These are phyloP conservation scores for Magnolia officinalis DNA, from an alignment of 164 flowering plant genomes.

Conservation along the genomic window DNA sequence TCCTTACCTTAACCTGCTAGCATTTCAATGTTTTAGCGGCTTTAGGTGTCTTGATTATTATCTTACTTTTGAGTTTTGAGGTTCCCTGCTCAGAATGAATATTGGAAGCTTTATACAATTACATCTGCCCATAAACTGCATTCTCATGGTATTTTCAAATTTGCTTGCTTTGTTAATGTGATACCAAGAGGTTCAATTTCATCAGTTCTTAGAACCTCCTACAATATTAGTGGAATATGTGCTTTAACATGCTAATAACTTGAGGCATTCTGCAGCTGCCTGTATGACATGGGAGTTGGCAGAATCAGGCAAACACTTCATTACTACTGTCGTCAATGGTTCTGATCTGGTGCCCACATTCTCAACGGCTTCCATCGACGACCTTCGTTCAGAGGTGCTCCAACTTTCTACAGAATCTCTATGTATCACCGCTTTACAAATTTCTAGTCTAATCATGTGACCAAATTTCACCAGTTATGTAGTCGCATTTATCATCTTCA, in stretches of 20 bases:
- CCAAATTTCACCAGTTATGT: not conserved
- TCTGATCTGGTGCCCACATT: slow-evolving; percentile 97
- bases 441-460: not conserved
- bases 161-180: too few relatives aligned
- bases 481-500: not conserved
- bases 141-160: too few relatives aligned
- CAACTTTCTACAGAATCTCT: not conserved
- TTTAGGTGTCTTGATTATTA: too few relatives aligned
- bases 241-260: not conserved
- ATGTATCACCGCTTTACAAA: not conserved
- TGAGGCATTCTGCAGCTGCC: slow-evolving; percentile 62
- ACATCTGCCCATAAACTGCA: too few relatives aligned
- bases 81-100: too few relatives aligned
- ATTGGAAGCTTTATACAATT: too few relatives aligned
- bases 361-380: slow-evolving; percentile 85
- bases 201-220: not conserved
- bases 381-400: slow-evolving; percentile 87
- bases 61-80: not conserved
- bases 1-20: not conserved
- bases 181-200: not conserved
- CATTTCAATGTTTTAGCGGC: not conserved
- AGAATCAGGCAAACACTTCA: slow-evolving; percentile 89
- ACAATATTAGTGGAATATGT: not conserved
- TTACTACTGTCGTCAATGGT: slow-evolving; percentile 78
- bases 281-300: slow-evolving; percentile 99